Evolutionary conservation across 1,139 yeast species (phyloP).

Genomic region (Diutina scorzettiae): DNA sequence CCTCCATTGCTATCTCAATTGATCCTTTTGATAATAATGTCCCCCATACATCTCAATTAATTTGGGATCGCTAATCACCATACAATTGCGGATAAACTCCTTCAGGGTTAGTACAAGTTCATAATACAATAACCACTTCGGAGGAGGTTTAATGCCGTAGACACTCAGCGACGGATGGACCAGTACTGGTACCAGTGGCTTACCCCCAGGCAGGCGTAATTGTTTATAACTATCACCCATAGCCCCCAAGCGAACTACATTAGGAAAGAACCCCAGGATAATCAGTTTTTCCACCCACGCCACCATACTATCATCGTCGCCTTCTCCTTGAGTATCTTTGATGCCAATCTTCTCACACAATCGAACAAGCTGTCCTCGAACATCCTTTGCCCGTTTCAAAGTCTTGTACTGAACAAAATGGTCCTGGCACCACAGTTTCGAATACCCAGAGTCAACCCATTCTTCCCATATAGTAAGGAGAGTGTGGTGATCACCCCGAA

Average conservation of each 20-base stretch:
- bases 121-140: constrained; percentile 62
- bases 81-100: constrained; percentile 82
- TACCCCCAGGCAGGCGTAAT: constrained; percentile 5
- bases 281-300: constrained; percentile 28
- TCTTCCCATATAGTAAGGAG: constrained; percentile 62
- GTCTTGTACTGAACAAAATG: constrained; percentile 70
- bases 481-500: constrained; percentile 64
- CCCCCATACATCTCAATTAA: constrained; percentile 60
- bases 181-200: constrained; percentile 29
- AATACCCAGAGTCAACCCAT: constrained; percentile 63
- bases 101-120: constrained; percentile 79
- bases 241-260: constrained; percentile 57
- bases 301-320: constrained; percentile 9
- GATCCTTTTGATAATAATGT: constrained; percentile 26
- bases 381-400: constrained; percentile 55
- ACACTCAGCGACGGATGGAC: constrained; percentile 78
- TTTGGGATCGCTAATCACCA: constrained; percentile 48
- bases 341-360: constrained; percentile 54
- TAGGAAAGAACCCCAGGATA: constrained; percentile 73
- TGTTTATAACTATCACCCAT: constrained; percentile 69
- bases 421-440: constrained; percentile 80
- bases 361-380: constrained; percentile 56
- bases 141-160: constrained; percentile 52
- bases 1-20: not conserved
- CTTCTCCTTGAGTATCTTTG: not conserved